Evolutionary conservation across 1,284 basidiomycete species (phyloP), one percentile per base, ranked within the genome.

Genomic region (Tranzscheliella williamsii): DNA sequence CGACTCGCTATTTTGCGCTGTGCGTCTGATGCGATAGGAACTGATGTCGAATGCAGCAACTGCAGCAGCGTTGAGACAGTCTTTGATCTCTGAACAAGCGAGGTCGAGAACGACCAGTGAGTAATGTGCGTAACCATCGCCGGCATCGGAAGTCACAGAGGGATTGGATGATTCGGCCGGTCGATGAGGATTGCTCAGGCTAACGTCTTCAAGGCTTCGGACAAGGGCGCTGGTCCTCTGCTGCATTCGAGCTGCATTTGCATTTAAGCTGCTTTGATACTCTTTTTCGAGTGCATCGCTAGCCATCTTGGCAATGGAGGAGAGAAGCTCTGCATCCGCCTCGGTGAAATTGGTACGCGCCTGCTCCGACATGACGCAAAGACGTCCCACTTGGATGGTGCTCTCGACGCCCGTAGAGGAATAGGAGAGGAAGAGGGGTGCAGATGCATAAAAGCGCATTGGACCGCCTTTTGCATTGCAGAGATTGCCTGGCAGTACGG

Each of bases 401-500:
- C 47, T 51, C 32, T 62, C 51, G 45, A 41, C 43, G 30, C 54
- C 52, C 30, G 47, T 13, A 32, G 41, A 33, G 20, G 34, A 34
- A 39, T 52, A 52, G 11, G 64, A 57, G 24, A 63, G 42, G 33
- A 45, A 47, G 41, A 71, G 47, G 2, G 69, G 69, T 3, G 63
- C 69, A 4, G 63, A 60, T 4, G 69, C 69, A 27, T 71, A 71
- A 24, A 71, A 71, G 45, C 22, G 54, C 51, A 63, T 48, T 16
- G 61, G 39, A 6, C 53, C 45, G 27, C 60, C 52, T 12, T 50
- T 37, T 24, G 46, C 44, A 24, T 49, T 53, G 33, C 45, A 44
- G 39, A 56, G 24, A 17, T 47, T 53, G 33, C 49, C 57, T 1
- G 43, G 37, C 12, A 55, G 42, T 17, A 56, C 53, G 8, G 52